Conservation (phyloP, 345 rosid species). For the Bruguiera gymnorhiza region DNA sequence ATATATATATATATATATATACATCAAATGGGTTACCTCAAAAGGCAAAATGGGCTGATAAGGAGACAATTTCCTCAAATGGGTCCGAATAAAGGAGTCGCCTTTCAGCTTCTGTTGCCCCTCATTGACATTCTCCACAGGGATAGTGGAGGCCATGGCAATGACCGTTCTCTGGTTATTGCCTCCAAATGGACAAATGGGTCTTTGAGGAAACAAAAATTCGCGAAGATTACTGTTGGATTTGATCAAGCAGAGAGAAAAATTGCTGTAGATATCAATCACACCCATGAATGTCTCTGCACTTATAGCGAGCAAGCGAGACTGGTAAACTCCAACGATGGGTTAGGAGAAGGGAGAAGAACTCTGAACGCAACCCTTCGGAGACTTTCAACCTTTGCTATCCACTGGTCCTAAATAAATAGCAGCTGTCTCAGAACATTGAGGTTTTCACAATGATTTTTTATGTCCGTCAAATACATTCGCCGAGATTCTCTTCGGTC, state of each 20-base stretch:
- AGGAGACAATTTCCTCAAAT: conserved; percentile 71
- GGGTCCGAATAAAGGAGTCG: conserved; percentile 76
- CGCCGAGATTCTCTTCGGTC: no score
- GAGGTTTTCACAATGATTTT: no score
- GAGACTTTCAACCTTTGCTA: no score
- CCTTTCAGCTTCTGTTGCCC: conserved; percentile 43
- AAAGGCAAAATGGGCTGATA: conserved; percentile 91
- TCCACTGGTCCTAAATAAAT: no score
- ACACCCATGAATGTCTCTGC: conserved; percentile 47
- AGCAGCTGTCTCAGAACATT: no score
- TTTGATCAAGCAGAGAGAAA: conserved; percentile 34
- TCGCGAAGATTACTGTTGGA: conserved; percentile 23
- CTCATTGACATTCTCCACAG: conserved; percentile 43
- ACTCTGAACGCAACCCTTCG: no score
- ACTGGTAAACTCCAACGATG: no score
- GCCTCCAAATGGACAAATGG: conserved; percentile 28
- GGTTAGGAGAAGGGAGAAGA: no score
- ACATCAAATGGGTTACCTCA: conserved; percentile 48
- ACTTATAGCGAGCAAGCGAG: neutral
- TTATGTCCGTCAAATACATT: no score
- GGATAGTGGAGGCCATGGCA: conserved; percentile 43
- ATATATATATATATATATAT: no score
- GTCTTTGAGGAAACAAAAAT: conserved; percentile 21
- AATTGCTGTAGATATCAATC: conserved; percentile 36
- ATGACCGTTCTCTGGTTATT: conserved; percentile 28